A percentile compares a stretch with the other conserved stretches of the same genome.
These are phyloP conservation scores for Leptomonas seymouri DNA, from an alignment of 208 protist species.

Conservation along the genomic window DNA sequence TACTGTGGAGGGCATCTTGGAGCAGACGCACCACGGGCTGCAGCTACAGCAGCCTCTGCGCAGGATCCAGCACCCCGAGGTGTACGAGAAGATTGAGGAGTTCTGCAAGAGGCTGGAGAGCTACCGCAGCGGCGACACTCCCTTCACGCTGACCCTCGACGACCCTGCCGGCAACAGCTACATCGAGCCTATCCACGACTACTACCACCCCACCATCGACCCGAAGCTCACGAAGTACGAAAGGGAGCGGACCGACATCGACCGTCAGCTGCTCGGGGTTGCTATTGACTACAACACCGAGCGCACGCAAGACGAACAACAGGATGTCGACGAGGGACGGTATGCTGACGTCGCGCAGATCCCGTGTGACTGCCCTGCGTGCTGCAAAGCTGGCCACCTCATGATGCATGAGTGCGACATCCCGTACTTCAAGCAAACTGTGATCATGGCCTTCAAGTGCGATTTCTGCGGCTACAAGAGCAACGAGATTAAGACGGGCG, in stretches of 20 bases:
- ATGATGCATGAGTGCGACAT: conserved; percentile 91
- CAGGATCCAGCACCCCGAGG: conserved; percentile 71
- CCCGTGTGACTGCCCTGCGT: conserved; percentile 81
- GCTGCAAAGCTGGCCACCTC: conserved; percentile 60
- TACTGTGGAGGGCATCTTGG: conserved; percentile 94
- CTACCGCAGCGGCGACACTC: conserved; percentile 60
- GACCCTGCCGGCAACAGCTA: conserved; percentile 95
- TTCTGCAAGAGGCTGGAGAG: conserved; percentile 80
- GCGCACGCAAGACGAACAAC: conserved; percentile 72
- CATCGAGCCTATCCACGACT: conserved; percentile 90
- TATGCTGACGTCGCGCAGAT: conserved; percentile 74
- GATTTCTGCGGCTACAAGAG: conserved; percentile 94
- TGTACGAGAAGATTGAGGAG: conserved; percentile 78
- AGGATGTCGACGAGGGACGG: conserved; percentile 77
- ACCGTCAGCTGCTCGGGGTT: conserved; percentile 86
- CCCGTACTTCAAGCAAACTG: conserved; percentile 95
- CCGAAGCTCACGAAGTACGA: conserved; percentile 84
- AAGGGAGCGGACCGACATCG: conserved; percentile 84
- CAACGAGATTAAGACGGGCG: conserved; percentile 94
- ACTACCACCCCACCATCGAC: conserved; percentile 91
- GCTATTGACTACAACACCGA: conserved; percentile 90
- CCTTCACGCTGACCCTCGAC: conserved; percentile 94
- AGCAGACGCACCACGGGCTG: conserved; percentile 78
- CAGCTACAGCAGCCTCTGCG: conserved; percentile 79
- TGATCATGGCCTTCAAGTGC: conserved; percentile 95